These are phyloP conservation scores for Telfairia occidentalis DNA, from an alignment of 331 rosid species.

Conservation along the genomic window DNA sequence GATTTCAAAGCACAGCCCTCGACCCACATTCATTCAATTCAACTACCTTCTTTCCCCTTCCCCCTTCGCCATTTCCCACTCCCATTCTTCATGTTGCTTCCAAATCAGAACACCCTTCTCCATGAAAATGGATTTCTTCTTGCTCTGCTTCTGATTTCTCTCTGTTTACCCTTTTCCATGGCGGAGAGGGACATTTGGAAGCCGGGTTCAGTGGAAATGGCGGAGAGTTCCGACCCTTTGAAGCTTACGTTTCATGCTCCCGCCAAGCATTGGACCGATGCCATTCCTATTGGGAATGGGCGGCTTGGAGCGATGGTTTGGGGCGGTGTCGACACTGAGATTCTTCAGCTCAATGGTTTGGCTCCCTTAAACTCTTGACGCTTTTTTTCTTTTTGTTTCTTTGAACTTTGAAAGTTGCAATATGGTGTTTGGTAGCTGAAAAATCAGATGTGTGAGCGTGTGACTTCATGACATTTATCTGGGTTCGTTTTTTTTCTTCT, in stretches of 20 bases:
- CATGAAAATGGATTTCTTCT: not conserved
- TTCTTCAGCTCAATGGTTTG: slow-evolving; percentile 83
- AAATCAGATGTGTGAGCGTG: not conserved
- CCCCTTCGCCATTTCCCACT: not conserved
- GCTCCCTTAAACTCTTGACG: not conserved
- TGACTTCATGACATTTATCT: not conserved
- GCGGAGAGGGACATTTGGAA: slow-evolving; percentile 53
- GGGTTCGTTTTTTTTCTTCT: not conserved
- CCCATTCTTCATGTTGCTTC: not conserved
- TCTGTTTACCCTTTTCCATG: slow-evolving; percentile 7
- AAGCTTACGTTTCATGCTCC: slow-evolving; percentile 53
- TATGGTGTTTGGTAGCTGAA: not conserved
- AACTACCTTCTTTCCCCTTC: not conserved
- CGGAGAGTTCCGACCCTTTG: slow-evolving; percentile 39
- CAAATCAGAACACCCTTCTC: not conserved
- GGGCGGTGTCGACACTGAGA: slow-evolving; percentile 67
- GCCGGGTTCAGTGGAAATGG: slow-evolving; percentile 27
- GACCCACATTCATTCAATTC: slow-evolving; percentile 10
- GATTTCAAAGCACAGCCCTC: not conserved
- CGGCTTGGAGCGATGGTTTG: slow-evolving; percentile 90
- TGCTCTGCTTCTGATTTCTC: not conserved
- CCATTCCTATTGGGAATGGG: slow-evolving; percentile 90
- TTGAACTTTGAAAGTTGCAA: not conserved
- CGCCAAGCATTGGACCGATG: slow-evolving; percentile 75
- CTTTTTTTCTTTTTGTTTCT: not conserved